Evolutionary conservation across 768 basidiomycete species (phyloP), one percentile per base, ranked within the genome.

Genomic region (Paxillus ammoniavirescens): DNA sequence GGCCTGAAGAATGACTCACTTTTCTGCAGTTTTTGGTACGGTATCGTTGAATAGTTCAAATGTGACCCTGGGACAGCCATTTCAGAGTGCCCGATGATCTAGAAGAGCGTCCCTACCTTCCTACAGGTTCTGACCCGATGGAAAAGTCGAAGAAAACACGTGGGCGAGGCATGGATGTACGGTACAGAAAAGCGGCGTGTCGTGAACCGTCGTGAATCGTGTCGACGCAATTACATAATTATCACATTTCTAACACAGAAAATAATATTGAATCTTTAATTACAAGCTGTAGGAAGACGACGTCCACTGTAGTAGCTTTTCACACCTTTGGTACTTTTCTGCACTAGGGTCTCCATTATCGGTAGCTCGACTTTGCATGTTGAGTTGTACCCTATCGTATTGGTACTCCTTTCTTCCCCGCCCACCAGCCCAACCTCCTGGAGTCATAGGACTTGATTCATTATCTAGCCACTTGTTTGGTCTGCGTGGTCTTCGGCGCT

Each of bases 11-110:
- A 40, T 14, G 17, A 58, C 77, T 52, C 63, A 93, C 92, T 94
- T 93, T 77, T 93, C 88, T 54, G 74, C 75, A 10, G 91, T 89
- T 72, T 86, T 85, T 4, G 92, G 92, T 2, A 81, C 82, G 8
- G 76, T 71, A 65, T 92, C 87, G 56, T 72, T 82, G 74, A 80
- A 91, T 10, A 95, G 75, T 67, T 94, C 92, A 49, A 89, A 86
- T 48, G 87, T 74, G 40, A 89, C 76, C 57, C 87, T 90, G 63
- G 0, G 47, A 45, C 23, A 57, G 47, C 54, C 55, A 49, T 42
- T 49, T 33, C 37, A 53, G n/a, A 45, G 4, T 23, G 5, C 52
- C 13, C 44, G 42, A 52, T 48, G 50, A 43, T 21, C 36, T 28
- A 21, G 30, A 26, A 44, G 13, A 26, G 23, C 5, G 26, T 26